These are phyloP conservation scores for Logfia minima DNA, from an alignment of 129 eudicot species.

Conservation along the genomic window DNA sequence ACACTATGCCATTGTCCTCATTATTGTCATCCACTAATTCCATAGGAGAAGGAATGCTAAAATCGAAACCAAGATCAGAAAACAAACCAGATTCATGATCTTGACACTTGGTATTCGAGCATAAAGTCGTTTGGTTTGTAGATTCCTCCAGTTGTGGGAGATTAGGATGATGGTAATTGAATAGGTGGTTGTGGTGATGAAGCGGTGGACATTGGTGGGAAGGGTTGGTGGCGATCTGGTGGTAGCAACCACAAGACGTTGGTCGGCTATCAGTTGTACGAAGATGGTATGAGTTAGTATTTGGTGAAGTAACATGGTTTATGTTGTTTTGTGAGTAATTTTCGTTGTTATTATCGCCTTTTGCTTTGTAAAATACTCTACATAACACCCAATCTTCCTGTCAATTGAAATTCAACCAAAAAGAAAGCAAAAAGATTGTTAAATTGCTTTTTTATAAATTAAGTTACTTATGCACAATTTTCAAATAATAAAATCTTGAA, in stretches of 20 bases:
- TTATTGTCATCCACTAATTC: conserved; percentile 26
- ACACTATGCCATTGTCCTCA: conserved; percentile 32
- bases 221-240: conserved; percentile 28
- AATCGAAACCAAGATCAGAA: conserved; percentile 34
- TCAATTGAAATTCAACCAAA: conserved; percentile 14
- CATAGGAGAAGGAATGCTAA: conserved; percentile 34
- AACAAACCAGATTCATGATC: conserved; percentile 38
- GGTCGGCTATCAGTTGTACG: conserved; percentile 18
- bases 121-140: conserved; percentile 15
- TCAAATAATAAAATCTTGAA: background rate
- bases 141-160: conserved; percentile 26
- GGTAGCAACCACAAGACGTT: conserved; percentile 31
- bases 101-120: conserved; percentile 24
- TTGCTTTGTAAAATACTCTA: conserved; percentile 82
- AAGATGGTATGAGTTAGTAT: conserved; percentile 22
- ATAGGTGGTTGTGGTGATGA: conserved; percentile 21
- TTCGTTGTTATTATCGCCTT: conserved; percentile 45
- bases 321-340: conserved; percentile 33
- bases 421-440: conserved; percentile 16
- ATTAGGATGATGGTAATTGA: conserved; percentile 17
- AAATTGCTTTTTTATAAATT: background rate
- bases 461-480: conserved; percentile 1
- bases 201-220: conserved; percentile 25
- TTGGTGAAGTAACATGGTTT: conserved; percentile 28
- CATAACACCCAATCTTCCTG: conserved; percentile 99